phyloP scores from a whole-genome alignment of 163 green algal species.

The Scenedesmus sp. region DNA sequence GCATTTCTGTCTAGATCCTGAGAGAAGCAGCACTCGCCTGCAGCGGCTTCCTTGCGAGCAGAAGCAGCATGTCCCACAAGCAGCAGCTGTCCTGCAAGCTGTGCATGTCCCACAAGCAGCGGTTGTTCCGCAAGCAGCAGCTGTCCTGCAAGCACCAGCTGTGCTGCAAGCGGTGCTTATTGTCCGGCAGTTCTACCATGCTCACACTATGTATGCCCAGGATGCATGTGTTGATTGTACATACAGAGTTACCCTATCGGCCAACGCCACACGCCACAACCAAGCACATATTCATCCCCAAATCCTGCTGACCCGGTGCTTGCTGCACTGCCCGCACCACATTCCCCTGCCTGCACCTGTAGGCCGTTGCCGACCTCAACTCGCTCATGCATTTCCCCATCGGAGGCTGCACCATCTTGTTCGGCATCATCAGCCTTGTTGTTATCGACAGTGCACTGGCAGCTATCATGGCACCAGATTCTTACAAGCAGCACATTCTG shows the following conservation, averaged over 20 bases:
- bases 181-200: not conserved
- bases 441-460: slow-evolving; percentile 39
- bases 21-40: too few relatives aligned
- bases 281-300: too few relatives aligned
- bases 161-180: not conserved
- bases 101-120: not conserved
- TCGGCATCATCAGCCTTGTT: slow-evolving; percentile 38
- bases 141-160: not conserved
- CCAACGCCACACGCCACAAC: too few relatives aligned
- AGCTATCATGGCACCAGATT: slow-evolving; percentile 22
- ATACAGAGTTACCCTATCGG: too few relatives aligned
- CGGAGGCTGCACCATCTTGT: slow-evolving; percentile 37
- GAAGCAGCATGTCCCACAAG: not conserved
- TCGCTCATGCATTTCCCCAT: slow-evolving; percentile 30
- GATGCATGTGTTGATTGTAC: too few relatives aligned
- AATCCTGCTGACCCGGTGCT: too few relatives aligned
- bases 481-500: slow-evolving; percentile 19
- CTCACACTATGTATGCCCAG: too few relatives aligned
- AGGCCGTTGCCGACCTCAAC: slow-evolving; percentile 33
- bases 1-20: not conserved
- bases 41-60: not conserved
- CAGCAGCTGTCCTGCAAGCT: not conserved
- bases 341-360: not conserved
- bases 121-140: too few relatives aligned
- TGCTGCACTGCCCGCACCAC: not conserved